Conservation (phyloP, 176 grass and related monocot species). For the Elaeis guineensis region DNA sequence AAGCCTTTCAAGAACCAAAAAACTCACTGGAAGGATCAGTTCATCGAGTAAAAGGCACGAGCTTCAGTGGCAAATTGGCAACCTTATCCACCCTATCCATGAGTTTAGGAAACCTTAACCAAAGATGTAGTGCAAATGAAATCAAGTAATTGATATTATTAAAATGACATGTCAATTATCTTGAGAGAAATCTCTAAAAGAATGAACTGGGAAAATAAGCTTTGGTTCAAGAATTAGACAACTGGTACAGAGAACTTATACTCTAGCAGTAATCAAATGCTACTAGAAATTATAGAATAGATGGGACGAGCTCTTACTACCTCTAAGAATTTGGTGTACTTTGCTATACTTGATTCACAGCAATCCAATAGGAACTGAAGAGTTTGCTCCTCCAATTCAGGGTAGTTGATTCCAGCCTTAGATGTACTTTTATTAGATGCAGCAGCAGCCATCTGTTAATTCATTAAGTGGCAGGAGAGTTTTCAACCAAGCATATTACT, state of each 20-base stretch:
- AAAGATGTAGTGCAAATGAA: no score
- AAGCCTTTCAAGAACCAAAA: no score
- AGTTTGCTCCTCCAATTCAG: slow-evolving; percentile 71
- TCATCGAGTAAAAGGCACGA: not conserved
- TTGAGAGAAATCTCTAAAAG: no score
- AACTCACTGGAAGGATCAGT: not conserved
- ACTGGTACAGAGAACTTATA: no score
- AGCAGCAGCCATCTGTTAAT: slow-evolving; percentile 78
- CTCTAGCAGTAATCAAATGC: no score
- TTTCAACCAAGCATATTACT: not conserved
- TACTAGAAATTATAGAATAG: not conserved
- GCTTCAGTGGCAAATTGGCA: no score
- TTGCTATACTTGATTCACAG: slow-evolving; percentile 72
- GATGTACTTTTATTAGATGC: slow-evolving; percentile 56
- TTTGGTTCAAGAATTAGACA: no score
- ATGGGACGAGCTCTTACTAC: slow-evolving; percentile 10
- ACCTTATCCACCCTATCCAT: no score
- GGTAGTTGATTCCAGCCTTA: slow-evolving; percentile 47
- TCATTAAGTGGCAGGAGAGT: not conserved
- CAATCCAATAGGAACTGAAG: slow-evolving; percentile 93
- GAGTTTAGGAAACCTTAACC: no score
- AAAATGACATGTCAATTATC: no score
- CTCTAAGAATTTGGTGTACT: slow-evolving; percentile 77
- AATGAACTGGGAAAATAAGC: no score
- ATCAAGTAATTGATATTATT: no score